These are phyloP conservation scores for Penicillium atrosanguineum DNA, from an alignment of 495 filamentous ascomycete species.

Conservation along the genomic window DNA sequence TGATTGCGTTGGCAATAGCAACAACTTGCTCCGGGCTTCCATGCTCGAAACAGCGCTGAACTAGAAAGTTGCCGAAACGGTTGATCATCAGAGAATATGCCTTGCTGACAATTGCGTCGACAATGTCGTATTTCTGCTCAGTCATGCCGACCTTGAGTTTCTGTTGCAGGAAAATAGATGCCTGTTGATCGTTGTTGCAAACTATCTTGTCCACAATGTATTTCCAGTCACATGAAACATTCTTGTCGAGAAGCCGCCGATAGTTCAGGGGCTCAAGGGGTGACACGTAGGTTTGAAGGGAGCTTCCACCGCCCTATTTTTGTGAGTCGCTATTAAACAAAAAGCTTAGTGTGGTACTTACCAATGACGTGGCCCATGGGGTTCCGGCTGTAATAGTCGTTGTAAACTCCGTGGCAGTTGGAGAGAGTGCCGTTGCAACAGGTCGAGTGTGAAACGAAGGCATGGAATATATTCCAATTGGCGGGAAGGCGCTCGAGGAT, in stretches of 20 bases:
- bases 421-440: constrained; percentile 78
- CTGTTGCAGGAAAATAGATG: constrained; percentile 97
- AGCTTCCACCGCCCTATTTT: constrained; percentile 45
- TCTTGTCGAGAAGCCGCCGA: constrained; percentile 90
- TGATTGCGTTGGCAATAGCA: constrained; percentile 91
- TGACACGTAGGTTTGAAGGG: constrained; percentile 71
- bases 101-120: constrained; percentile 92
- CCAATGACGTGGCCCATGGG: constrained; percentile 50
- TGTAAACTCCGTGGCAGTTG: constrained; percentile 80
- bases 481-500: constrained; percentile 39
- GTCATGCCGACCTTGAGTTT: constrained; percentile 96
- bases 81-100: constrained; percentile 98
- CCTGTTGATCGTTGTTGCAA: constrained; percentile 98
- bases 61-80: constrained; percentile 92
- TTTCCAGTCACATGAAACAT: constrained; percentile 97
- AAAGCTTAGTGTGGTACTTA: constrained; percentile 26
- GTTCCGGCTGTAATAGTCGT: constrained; percentile 35
- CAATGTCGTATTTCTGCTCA: constrained; percentile 95
- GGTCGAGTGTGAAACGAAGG: constrained; percentile 65
- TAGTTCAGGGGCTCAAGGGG: constrained; percentile 96
- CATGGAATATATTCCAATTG: constrained; percentile 51
- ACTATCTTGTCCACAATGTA: constrained; percentile 99
- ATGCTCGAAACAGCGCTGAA: constrained; percentile 98
- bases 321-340: constrained; percentile 7
- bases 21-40: constrained; percentile 93